Evolutionary conservation across 352 stramenopile genomes (phyloP), one percentile per base, ranked within the genome.

Genomic region (Aphanomyces astaci): DNA sequence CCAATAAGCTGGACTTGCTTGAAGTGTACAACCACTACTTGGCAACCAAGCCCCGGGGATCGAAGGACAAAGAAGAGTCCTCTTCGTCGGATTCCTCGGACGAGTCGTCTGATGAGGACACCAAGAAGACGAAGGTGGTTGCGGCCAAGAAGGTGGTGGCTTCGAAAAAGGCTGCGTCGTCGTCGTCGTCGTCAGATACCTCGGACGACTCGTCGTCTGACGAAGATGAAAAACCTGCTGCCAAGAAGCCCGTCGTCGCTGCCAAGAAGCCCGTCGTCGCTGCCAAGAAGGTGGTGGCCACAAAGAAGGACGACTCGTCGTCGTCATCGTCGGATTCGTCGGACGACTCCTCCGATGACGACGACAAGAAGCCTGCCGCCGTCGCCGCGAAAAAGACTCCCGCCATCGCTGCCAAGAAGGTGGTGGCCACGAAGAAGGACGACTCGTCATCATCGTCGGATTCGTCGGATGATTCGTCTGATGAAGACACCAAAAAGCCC

Each of bases 1-100:
- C 88, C 57, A 73, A 79, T 59, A 79, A 90, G 40, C 74, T 92
- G 60, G 84, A 94, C 53, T 65, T 94, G 54, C 64, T 94, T 54
- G 72, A 78, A 22, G 77, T 94, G 46, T 94, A 92, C 77, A 78
- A 79, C 40, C 80, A 80, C 52, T 89, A 91, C 66, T 19, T 92
- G 51, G 67, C 69, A 17, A 73, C 78, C 60, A 88, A 55, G 84
- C 52, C 60, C 57, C 4, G n/a, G 60, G 4, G 79, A 31, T 30
- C 24, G 17, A 66, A 82, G 82, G 71, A 56, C 60, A 51, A 80
- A 80, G 71, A 87, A 82, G 71, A 74, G 64, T 67, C 62, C 24
- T 67, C 62, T 9, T 67, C 45, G n/a, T 66, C 27, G 3, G 66
- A 11, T 13, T 55, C 53, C 25, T 19, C 13, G 11, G 55, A 66